Conservation (phyloP, 495 filamentous ascomycete genomes). For the Arthonia radiata region DNA sequence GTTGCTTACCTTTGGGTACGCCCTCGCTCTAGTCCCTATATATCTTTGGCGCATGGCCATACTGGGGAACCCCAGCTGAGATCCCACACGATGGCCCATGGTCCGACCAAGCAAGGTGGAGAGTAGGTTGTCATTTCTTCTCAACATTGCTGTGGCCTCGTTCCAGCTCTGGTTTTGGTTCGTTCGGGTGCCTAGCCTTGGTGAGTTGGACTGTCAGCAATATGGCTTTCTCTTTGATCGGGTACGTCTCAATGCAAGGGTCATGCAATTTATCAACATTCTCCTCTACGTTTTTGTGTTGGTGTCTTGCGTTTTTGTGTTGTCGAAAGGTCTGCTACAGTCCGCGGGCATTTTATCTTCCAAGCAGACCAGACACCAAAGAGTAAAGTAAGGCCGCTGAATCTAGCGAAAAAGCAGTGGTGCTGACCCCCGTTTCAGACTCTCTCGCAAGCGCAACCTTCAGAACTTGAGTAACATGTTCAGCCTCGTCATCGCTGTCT, state of each 20-base stretch:
- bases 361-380: too few relatives aligned
- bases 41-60: slow-evolving; percentile 13
- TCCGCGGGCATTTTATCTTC: not conserved
- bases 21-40: slow-evolving; percentile 11
- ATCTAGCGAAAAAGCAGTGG: too few relatives aligned
- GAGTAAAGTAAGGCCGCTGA: too few relatives aligned
- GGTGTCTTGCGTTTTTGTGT: slow-evolving; percentile 2
- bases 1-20: slow-evolving; percentile 13
- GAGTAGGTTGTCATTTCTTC: slow-evolving; percentile 5
- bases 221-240: slow-evolving; percentile 7
- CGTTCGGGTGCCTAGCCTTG: slow-evolving; percentile 2
- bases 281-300: slow-evolving; percentile 6
- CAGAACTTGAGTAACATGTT: slow-evolving; percentile 8
- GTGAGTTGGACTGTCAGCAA: slow-evolving; percentile 3
- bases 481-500: slow-evolving; percentile 9
- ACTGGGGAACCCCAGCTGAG: slow-evolving; percentile 9
- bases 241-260: slow-evolving; percentile 5
- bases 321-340: slow-evolving; percentile 1
- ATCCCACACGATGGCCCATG: slow-evolving; percentile 7
- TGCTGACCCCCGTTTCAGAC: too few relatives aligned
- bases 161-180: slow-evolving; percentile 20
- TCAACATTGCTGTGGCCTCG: slow-evolving; percentile 9
- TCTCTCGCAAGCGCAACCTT: slow-evolving; percentile 1
- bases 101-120: slow-evolving; percentile 1
- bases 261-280: slow-evolving; percentile 2